Percentiles rank a stretch among this genome's conserved stretches.
Evolutionary conservation across 1,284 basidiomycete species (phyloP).

Genomic region (Sanghuangporus baumii): DNA sequence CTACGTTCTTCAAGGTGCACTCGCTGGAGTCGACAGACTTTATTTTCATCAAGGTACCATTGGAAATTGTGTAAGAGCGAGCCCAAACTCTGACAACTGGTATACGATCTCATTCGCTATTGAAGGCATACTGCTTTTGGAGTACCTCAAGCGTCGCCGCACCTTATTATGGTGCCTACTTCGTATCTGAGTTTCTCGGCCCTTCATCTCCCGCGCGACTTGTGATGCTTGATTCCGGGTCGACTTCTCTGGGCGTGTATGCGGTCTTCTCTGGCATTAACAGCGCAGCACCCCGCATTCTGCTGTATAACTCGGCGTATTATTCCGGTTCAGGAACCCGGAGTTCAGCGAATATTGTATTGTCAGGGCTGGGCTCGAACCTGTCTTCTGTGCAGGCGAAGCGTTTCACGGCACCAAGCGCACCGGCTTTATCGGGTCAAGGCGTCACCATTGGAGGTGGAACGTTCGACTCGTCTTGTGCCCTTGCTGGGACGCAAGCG

Average conservation of each 20-base stretch:
- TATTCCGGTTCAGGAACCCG: slow-evolving; percentile 33
- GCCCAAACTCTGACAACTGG: not conserved
- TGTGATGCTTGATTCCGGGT: slow-evolving; percentile 34
- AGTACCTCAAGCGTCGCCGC: slow-evolving; percentile 30
- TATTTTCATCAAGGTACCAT: slow-evolving; percentile 44
- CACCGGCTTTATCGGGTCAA: slow-evolving; percentile 31
- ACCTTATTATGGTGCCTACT: slow-evolving; percentile 38
- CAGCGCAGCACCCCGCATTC: slow-evolving; percentile 27
- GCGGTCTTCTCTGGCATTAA: slow-evolving; percentile 27
- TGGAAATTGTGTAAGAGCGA: slow-evolving; percentile 32
- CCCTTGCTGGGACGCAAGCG: slow-evolving; percentile 25
- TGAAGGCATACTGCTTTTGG: slow-evolving; percentile 39
- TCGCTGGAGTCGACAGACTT: slow-evolving; percentile 35
- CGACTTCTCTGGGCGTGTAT: slow-evolving; percentile 31
- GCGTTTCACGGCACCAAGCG: slow-evolving; percentile 33
- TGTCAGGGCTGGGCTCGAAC: slow-evolving; percentile 26
- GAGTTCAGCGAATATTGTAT: slow-evolving; percentile 24
- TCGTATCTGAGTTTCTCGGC: slow-evolving; percentile 36
- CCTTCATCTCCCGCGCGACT: slow-evolving; percentile 25
- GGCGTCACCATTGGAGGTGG: slow-evolving; percentile 35
- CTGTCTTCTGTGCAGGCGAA: slow-evolving; percentile 22
- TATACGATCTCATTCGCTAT: not conserved
- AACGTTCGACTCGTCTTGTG: slow-evolving; percentile 28
- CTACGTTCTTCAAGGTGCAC: slow-evolving; percentile 38
- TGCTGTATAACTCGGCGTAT: slow-evolving; percentile 36